Base-by-base conservation (phyloP, 2,329 filamentous ascomycete genomes). In the Trichophyton verrucosum region DNA sequence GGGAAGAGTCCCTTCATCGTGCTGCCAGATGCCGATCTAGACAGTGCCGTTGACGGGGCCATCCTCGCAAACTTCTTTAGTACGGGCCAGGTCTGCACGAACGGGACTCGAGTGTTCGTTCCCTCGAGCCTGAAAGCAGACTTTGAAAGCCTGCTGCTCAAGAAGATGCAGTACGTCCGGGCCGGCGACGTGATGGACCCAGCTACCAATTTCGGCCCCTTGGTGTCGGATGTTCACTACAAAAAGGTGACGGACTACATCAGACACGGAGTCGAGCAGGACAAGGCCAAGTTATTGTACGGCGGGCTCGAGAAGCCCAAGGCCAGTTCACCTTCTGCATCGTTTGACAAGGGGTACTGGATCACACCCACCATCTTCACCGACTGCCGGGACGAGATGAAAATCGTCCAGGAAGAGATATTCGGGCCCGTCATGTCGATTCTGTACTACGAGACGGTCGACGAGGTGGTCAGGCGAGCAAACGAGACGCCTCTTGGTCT, bases 31-130 rank as follows among this genome's bases (percentile, higher is more conserved):
- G 88, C 87, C 15, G 83, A 89, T 58, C 73, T 92, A 20, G 85
- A 89, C 53, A 83, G 84, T 68, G 91, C 91, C n/a, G 91, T 89
- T 38, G 86, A 95, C 68, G 87, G 89, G 33, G 90, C 89, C 64
- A 91, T 95, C 87, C 89, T 95, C 80, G 91, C 90, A 67, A 95
- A 95, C 74, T 95, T 95, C 77, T 95, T 88, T 79, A 91, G 87
- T 66, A 88, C 88, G 0, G 91, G 91, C 33, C 91, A 96, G 74
- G 90, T 95, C 58, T 96, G 91, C 80, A 95, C 91, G 58, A 95
- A 95, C 72, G 91, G 91, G 57, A 95, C 91, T 0, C 81, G 91
- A 9, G 90, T 95, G 38, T 95, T 95, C 71, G 81, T 96, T 2
- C 89, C 87, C 0, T 75, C 79, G 38, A 71, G 75, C 42, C 80